These are phyloP conservation scores for Tirmania nivea DNA, from an alignment of 495 filamentous ascomycete species.

Conservation along the genomic window DNA sequence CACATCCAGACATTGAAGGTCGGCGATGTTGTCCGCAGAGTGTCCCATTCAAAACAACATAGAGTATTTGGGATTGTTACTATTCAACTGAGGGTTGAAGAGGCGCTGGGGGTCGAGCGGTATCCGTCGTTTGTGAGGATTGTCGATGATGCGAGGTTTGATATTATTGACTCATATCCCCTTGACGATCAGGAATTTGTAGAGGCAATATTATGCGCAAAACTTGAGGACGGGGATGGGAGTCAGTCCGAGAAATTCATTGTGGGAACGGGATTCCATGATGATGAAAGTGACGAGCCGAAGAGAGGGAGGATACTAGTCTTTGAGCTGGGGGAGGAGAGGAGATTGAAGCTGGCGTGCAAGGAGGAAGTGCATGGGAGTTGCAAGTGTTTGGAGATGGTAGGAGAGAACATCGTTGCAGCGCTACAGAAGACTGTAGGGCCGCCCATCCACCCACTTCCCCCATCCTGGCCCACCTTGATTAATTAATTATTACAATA, in stretches of 20 bases:
- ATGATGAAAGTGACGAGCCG: conserved; percentile 20
- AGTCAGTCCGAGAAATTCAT: conserved; percentile 58
- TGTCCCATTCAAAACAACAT: conserved; percentile 62
- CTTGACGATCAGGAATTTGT: conserved; percentile 51
- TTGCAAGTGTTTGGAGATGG: conserved; percentile 53
- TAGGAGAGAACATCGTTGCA: conserved; percentile 60
- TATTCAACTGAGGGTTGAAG: conserved; percentile 38
- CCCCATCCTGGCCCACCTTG: background rate
- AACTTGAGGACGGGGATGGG: conserved; percentile 41
- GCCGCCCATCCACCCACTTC: background rate
- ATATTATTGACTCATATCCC: conserved; percentile 29
- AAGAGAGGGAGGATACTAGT: conserved; percentile 60
- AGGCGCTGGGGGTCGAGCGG: conserved; percentile 28
- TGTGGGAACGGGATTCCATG: conserved; percentile 59
- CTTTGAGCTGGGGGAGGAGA: conserved; percentile 55
- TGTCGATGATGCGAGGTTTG: conserved; percentile 38
- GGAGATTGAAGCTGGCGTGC: conserved; percentile 43
- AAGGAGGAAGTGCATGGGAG: conserved; percentile 46
- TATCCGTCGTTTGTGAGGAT: conserved; percentile 17
- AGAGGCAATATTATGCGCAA: conserved; percentile 61
- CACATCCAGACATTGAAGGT: conserved; percentile 63
- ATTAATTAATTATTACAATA: background rate
- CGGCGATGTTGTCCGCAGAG: conserved; percentile 61
- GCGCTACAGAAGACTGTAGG: conserved; percentile 65
- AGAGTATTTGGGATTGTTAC: conserved; percentile 74